Evolutionary conservation across 129 eudicot genomes (phyloP).

Genomic region (Smallanthus sonchifolius): DNA sequence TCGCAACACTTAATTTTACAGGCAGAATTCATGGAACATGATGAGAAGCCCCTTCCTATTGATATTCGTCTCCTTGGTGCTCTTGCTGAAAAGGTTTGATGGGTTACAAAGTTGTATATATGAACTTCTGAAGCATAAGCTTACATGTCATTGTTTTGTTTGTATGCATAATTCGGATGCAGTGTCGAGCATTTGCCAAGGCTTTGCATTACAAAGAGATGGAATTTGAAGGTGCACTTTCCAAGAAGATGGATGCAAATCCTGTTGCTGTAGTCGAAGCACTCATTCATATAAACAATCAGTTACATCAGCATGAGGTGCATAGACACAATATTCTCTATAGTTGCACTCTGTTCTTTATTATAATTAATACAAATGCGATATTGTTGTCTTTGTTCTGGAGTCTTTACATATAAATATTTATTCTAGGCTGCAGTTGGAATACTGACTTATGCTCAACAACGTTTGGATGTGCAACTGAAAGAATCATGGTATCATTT

Average conservation of each 20-base stretch:
- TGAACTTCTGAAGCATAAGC: constrained; percentile 3
- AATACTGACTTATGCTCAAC: constrained; percentile 90
- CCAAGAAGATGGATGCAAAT: constrained; percentile 91
- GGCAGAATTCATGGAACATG: constrained; percentile 99
- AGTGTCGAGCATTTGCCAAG: constrained; percentile 99
- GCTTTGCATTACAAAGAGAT: constrained; percentile 98
- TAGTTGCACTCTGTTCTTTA: neutral
- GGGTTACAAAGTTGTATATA: constrained; percentile 5
- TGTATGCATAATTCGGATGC: constrained; percentile 17
- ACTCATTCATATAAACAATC: constrained; percentile 94
- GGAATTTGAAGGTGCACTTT: constrained; percentile 95
- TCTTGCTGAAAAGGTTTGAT: constrained; percentile 92
- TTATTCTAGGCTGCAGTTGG: constrained; percentile 89
- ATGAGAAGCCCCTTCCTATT: constrained; percentile 92
- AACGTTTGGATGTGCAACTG: constrained; percentile 80
- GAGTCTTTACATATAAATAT: constrained; percentile 14
- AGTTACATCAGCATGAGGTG: constrained; percentile 99
- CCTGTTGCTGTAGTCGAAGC: constrained; percentile 98
- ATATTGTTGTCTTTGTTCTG: neutral
- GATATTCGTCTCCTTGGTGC: constrained; percentile 99
- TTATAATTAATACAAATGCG: neutral
- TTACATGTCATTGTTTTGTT: neutral
- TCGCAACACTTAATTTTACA: constrained; percentile 29
- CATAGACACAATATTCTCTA: neutral
- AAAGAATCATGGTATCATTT: constrained; percentile 87